Conservation (phyloP, 1,284 basidiomycete species). For the Sporisorium sorghi region DNA sequence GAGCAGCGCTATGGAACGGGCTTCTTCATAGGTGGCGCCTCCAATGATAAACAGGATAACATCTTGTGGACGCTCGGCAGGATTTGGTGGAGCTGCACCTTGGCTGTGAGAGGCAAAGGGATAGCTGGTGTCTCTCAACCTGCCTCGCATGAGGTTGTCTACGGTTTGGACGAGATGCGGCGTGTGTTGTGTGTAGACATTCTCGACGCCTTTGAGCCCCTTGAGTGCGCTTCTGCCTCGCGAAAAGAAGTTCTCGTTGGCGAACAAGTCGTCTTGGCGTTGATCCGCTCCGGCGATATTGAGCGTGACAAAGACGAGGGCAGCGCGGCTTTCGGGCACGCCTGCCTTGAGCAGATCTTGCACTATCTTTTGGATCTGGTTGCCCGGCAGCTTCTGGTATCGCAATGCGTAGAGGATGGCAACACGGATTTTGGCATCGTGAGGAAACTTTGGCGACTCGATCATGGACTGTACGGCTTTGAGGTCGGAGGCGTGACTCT, state of each 20-base stretch:
- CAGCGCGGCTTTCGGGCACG: conserved; percentile 83
- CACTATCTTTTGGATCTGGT: conserved; percentile 85
- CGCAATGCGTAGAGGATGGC: conserved; percentile 95
- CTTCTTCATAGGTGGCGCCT: conserved; percentile 68
- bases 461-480: conserved; percentile 70
- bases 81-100: background rate
- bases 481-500: conserved; percentile 83
- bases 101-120: conserved; percentile 73
- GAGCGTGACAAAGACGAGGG: conserved; percentile 91
- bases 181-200: conserved; percentile 97
- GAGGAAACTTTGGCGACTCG: conserved; percentile 76
- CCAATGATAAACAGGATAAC: conserved; percentile 68
- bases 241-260: conserved; percentile 92
- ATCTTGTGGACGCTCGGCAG: conserved; percentile 58
- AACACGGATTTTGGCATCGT: conserved; percentile 87
- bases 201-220: conserved; percentile 97
- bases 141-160: conserved; percentile 87
- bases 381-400: conserved; percentile 90
- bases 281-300: conserved; percentile 96
- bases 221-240: conserved; percentile 94
- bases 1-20: conserved; percentile 60
- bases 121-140: conserved; percentile 86
- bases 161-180: conserved; percentile 93
- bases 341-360: conserved; percentile 84
- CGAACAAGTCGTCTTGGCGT: conserved; percentile 96